Evolutionary conservation across 2,329 filamentous ascomycete species (phyloP).

Genomic region (Phaeophleospora eucalypticola): DNA sequence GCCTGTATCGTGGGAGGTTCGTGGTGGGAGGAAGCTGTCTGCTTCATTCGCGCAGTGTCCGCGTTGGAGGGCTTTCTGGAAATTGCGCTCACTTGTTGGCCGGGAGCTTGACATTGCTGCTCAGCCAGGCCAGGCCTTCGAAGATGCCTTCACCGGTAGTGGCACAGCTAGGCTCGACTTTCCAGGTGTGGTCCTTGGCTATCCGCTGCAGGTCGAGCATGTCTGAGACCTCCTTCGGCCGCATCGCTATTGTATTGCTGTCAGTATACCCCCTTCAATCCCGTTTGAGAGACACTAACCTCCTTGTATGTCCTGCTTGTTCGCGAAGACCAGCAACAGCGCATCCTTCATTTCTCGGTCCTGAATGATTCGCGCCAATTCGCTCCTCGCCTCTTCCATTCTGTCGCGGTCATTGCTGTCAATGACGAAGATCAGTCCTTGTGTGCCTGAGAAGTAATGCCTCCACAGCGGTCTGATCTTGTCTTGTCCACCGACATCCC

Average conservation of each 20-base stretch:
- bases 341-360: slow-evolving; percentile 98
- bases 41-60: background rate
- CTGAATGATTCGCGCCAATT: slow-evolving; percentile 97
- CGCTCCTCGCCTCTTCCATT: slow-evolving; percentile 93
- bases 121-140: slow-evolving; percentile 50
- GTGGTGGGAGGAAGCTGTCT: background rate
- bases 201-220: slow-evolving; percentile 46
- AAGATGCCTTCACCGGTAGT: slow-evolving; percentile 53
- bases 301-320: slow-evolving; percentile 95
- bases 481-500: slow-evolving; percentile 99
- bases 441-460: slow-evolving; percentile 97
- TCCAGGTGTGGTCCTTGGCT: slow-evolving; percentile 52
- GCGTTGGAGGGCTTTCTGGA: background rate
- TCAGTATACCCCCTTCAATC: slow-evolving; percentile 4
- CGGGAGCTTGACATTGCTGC: slow-evolving; percentile 46
- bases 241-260: slow-evolving; percentile 41
- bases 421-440: slow-evolving; percentile 99
- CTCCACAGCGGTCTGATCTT: slow-evolving; percentile 99
- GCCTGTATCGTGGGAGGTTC: background rate
- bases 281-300: slow-evolving; percentile 55
- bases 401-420: slow-evolving; percentile 98
- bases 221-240: slow-evolving; percentile 48
- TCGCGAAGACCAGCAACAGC: slow-evolving; percentile 94
- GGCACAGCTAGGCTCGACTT: slow-evolving; percentile 52
- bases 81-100: slow-evolving; percentile 21